phyloP scores from a whole-genome alignment of 2,329 filamentous ascomycete genomes.

The Fusarium citri region DNA sequence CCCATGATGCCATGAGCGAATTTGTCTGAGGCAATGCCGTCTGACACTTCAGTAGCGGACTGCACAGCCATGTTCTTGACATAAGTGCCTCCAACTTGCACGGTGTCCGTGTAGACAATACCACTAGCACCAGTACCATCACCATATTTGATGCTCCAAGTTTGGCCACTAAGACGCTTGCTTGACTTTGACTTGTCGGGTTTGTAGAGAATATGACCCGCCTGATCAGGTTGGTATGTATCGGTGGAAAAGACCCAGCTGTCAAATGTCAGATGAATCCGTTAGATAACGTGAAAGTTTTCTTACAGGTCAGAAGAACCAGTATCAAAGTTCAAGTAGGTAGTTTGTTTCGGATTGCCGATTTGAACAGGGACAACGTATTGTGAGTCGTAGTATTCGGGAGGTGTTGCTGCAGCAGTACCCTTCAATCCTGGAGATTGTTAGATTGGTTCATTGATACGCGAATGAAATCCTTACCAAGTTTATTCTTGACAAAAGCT shows the following conservation, averaged over 20 bases:
- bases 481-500: constrained; percentile 42
- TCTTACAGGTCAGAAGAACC: constrained; percentile 62
- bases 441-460: not conserved
- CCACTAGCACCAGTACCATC: constrained; percentile 73
- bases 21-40: constrained; percentile 50
- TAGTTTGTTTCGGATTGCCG: constrained; percentile 65
- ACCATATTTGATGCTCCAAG: constrained; percentile 73
- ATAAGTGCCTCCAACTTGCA: constrained; percentile 69
- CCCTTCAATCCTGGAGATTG: constrained; percentile 33
- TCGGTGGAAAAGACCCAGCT: constrained; percentile 77
- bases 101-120: constrained; percentile 73
- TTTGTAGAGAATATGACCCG: constrained; percentile 68
- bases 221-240: constrained; percentile 59
- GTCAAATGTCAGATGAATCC: constrained; percentile 30
- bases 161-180: constrained; percentile 54
- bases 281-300: fast-evolving
- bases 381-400: constrained; percentile 61
- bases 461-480: constrained; percentile 15
- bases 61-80: constrained; percentile 73
- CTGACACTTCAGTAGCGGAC: constrained; percentile 69
- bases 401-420: constrained; percentile 42
- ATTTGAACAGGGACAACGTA: constrained; percentile 72
- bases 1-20: constrained; percentile 54
- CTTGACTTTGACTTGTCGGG: constrained; percentile 58
- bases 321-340: constrained; percentile 79